These are phyloP conservation scores for Apiospora koreana DNA, from an alignment of 2,329 filamentous ascomycete genomes.

Conservation along the genomic window DNA sequence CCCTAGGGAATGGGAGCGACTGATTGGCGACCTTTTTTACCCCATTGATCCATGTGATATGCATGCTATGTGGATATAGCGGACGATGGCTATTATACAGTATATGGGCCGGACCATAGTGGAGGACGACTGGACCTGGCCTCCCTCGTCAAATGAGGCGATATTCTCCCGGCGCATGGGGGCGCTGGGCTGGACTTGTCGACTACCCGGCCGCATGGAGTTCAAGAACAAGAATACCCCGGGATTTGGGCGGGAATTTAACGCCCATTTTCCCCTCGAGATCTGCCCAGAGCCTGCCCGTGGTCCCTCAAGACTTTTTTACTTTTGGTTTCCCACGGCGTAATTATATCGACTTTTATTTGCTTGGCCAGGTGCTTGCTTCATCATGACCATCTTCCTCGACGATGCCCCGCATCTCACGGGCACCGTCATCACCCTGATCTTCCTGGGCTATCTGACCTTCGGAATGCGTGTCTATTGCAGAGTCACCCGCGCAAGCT, in stretches of 20 bases:
- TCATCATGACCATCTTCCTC: conserved; percentile 16
- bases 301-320: background rate
- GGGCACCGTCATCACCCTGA: conserved; percentile 21
- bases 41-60: background rate
- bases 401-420: conserved; percentile 21
- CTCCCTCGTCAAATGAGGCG: background rate
- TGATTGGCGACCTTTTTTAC: background rate
- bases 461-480: conserved; percentile 18
- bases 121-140: background rate
- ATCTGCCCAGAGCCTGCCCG: background rate
- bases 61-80: background rate
- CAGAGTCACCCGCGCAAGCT: conserved; percentile 16
- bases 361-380: background rate
- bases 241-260: background rate
- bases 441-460: conserved; percentile 16
- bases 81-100: background rate
- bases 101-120: background rate
- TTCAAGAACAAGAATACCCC: background rate
- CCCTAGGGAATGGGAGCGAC: background rate
- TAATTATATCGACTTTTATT: background rate
- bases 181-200: background rate
- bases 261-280: background rate
- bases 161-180: background rate
- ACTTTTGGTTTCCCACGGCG: background rate
- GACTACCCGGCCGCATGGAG: background rate